Percentiles rank a stretch among this genome's conserved stretches.
Evolutionary conservation across 306 rosid species (phyloP).

Genomic region (Glycine tomentella): DNA sequence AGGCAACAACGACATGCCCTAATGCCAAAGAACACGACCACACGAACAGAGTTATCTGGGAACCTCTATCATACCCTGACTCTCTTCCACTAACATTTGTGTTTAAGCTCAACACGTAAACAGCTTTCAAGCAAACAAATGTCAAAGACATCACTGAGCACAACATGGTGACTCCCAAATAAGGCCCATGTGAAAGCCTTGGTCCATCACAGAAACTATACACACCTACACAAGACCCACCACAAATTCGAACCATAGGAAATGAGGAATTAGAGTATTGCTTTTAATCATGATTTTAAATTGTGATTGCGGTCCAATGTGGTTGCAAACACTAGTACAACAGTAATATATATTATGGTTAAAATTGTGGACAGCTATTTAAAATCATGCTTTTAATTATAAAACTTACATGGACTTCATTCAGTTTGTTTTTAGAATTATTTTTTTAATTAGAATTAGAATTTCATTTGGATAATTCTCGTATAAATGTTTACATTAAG

Average conservation of each 20-base stretch:
- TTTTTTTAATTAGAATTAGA: too few relatives aligned
- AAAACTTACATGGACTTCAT: too few relatives aligned
- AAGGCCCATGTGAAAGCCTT: slow-evolving; percentile 78
- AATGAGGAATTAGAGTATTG: background rate
- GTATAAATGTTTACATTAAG: too few relatives aligned
- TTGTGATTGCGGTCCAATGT: too few relatives aligned
- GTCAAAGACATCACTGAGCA: slow-evolving; percentile 75
- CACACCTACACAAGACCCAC: slow-evolving; percentile 63
- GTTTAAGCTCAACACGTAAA: slow-evolving; percentile 42
- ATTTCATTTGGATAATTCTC: too few relatives aligned
- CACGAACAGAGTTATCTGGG: slow-evolving; percentile 60
- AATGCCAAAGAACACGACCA: slow-evolving; percentile 77
- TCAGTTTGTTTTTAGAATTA: too few relatives aligned
- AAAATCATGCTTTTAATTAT: background rate
- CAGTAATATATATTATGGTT: too few relatives aligned
- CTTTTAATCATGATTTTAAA: too few relatives aligned
- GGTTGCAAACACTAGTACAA: too few relatives aligned
- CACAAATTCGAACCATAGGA: background rate
- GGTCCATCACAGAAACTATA: slow-evolving; percentile 91
- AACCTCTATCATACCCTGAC: slow-evolving; percentile 3
- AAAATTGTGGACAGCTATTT: too few relatives aligned
- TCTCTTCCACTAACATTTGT: slow-evolving; percentile 35
- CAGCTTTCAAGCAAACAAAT: slow-evolving; percentile 80
- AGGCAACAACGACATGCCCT: slow-evolving; percentile 84
- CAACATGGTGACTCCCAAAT: slow-evolving; percentile 76